Percentiles rank a stretch among this genome's conserved stretches.
Evolutionary conservation across 1,139 yeast species (phyloP).

Genomic region (Yamadazyma membranifaciens): DNA sequence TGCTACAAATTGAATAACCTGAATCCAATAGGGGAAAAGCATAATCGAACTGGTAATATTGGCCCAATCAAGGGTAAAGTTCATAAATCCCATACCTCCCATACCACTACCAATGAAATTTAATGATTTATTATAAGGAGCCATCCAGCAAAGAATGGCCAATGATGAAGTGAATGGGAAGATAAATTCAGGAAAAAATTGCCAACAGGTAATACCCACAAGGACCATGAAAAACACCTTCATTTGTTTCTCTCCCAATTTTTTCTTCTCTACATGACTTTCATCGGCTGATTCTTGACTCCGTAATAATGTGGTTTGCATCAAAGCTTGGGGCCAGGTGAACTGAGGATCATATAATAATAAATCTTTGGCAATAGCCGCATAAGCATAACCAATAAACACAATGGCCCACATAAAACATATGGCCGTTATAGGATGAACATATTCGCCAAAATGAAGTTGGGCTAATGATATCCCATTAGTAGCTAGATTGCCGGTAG

Average conservation of each 20-base stretch:
- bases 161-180: slow-evolving; percentile 43
- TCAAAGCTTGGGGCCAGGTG: slow-evolving; percentile 46
- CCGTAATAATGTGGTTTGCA: slow-evolving; percentile 45
- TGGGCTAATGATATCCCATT: slow-evolving; percentile 41
- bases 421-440: slow-evolving; percentile 30
- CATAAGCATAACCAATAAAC: slow-evolving; percentile 47
- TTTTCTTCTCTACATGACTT: slow-evolving; percentile 10
- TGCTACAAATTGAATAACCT: slow-evolving; percentile 40
- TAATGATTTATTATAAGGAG: slow-evolving; percentile 33
- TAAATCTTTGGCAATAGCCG: slow-evolving; percentile 41
- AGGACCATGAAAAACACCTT: slow-evolving; percentile 30
- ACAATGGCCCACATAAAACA: slow-evolving; percentile 46
- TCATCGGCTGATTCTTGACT: slow-evolving; percentile 22
- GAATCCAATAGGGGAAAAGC: slow-evolving; percentile 48
- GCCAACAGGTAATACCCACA: slow-evolving; percentile 35
- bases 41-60: slow-evolving; percentile 43
- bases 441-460: slow-evolving; percentile 32
- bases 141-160: slow-evolving; percentile 44
- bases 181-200: slow-evolving; percentile 40
- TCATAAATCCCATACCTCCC: slow-evolving; percentile 45
- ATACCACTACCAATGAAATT: slow-evolving; percentile 46
- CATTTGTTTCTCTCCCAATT: slow-evolving; percentile 28
- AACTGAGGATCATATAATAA: slow-evolving; percentile 44
- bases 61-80: slow-evolving; percentile 46
- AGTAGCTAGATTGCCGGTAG: slow-evolving; percentile 47